phyloP scores from a whole-genome alignment of 2,329 filamentous ascomycete species.

The Colletotrichum shisoi region DNA sequence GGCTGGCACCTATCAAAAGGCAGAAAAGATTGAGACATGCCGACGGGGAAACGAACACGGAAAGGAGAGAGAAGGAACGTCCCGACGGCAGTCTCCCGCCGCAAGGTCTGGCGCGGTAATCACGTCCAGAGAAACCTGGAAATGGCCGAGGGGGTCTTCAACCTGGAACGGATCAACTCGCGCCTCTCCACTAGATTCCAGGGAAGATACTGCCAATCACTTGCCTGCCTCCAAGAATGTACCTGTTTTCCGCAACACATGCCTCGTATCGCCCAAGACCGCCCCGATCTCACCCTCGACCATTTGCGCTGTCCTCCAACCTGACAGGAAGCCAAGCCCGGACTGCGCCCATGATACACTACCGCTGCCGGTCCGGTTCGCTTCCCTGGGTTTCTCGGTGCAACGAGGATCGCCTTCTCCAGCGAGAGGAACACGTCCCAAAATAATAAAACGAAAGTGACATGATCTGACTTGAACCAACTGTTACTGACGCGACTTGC shows the following conservation, averaged over 20 bases:
- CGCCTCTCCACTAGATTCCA: constrained; percentile 27
- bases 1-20: neutral
- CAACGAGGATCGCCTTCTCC: constrained; percentile 2
- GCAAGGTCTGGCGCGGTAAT: constrained; percentile 7
- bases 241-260: constrained; percentile 20
- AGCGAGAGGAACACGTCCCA: neutral
- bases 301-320: constrained; percentile 8
- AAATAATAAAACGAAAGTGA: neutral
- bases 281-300: neutral
- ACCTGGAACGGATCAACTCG: constrained; percentile 29
- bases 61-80: constrained; percentile 8
- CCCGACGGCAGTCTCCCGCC: constrained; percentile 16
- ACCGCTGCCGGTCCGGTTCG: neutral
- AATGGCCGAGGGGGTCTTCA: constrained; percentile 9
- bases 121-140: constrained; percentile 13
- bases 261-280: constrained; percentile 30
- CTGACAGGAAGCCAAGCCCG: constrained; percentile 21
- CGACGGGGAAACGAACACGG: neutral
- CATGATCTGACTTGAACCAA: neutral
- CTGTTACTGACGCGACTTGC: constrained; percentile 11
- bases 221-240: neutral
- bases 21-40: neutral
- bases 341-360: neutral
- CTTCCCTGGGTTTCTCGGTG: constrained; percentile 7
- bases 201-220: constrained; percentile 20